These are phyloP conservation scores for Pontederia paniculata DNA, from an alignment of 176 grass and related monocot genomes.

Conservation along the genomic window DNA sequence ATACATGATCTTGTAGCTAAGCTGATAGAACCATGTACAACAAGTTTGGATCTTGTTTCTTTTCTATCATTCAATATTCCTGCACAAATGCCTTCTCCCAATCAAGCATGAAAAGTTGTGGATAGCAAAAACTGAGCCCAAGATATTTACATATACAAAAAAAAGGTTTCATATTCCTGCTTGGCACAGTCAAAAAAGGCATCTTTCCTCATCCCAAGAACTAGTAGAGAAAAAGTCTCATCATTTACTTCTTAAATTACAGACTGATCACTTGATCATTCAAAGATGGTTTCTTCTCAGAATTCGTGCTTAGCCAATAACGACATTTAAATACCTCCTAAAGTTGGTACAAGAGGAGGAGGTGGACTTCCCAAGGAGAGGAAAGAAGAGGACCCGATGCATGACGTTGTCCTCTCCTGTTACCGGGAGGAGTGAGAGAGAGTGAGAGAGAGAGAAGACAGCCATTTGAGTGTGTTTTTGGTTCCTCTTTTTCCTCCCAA, in stretches of 20 bases:
- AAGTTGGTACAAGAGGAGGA: too few relatives aligned
- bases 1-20: too few relatives aligned
- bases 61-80: too few relatives aligned
- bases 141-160: too few relatives aligned
- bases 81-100: neutral
- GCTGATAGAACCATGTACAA: too few relatives aligned
- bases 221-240: neutral
- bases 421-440: neutral
- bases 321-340: too few relatives aligned
- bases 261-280: too few relatives aligned
- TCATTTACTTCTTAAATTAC: neutral
- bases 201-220: conserved; percentile 3
- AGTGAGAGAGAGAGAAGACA: neutral
- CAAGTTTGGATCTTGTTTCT: neutral
- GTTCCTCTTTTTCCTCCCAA: neutral
- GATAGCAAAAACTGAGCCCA: neutral
- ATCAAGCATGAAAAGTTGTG: neutral
- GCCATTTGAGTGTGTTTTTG: neutral
- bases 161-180: neutral
- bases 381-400: neutral
- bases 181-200: neutral
- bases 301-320: too few relatives aligned
- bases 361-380: neutral
- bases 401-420: neutral
- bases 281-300: too few relatives aligned